phyloP scores from a whole-genome alignment of 202 grass and related monocot genomes.

The Digitaria exilis region DNA sequence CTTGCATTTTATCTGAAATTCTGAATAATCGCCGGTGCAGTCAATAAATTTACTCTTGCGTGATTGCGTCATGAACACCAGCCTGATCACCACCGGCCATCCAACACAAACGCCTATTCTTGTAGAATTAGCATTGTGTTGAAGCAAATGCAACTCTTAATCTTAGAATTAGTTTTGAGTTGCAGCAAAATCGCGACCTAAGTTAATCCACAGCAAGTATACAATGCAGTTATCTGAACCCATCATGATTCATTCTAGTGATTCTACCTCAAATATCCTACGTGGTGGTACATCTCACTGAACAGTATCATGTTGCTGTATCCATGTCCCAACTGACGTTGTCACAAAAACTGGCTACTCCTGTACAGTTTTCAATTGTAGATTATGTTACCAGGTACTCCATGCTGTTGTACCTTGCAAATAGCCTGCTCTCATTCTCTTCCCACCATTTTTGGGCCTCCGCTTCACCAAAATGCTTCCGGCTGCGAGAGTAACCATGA shows the following conservation, averaged over 20 bases:
- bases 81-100: not conserved
- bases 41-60: not conserved
- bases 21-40: not conserved
- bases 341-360: not conserved
- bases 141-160: too few relatives aligned
- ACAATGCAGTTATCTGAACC: not conserved
- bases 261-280: not conserved
- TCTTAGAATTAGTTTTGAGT: too few relatives aligned
- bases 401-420: conserved; percentile 59
- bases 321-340: not conserved
- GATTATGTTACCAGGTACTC: conserved; percentile 29
- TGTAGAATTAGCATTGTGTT: not conserved
- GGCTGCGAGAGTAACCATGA: conserved; percentile 46
- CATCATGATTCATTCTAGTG: not conserved
- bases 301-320: not conserved
- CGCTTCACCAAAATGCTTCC: conserved; percentile 81
- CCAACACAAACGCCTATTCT: not conserved
- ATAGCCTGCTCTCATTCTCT: conserved; percentile 63
- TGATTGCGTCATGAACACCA: not conserved
- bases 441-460: conserved; percentile 92
- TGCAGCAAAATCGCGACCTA: too few relatives aligned
- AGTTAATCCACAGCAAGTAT: not conserved
- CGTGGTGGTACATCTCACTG: not conserved
- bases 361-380: not conserved
- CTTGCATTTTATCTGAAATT: not conserved